These are phyloP conservation scores for Hanseniaspora thailandica DNA, from an alignment of 805 yeast species.

Conservation along the genomic window DNA sequence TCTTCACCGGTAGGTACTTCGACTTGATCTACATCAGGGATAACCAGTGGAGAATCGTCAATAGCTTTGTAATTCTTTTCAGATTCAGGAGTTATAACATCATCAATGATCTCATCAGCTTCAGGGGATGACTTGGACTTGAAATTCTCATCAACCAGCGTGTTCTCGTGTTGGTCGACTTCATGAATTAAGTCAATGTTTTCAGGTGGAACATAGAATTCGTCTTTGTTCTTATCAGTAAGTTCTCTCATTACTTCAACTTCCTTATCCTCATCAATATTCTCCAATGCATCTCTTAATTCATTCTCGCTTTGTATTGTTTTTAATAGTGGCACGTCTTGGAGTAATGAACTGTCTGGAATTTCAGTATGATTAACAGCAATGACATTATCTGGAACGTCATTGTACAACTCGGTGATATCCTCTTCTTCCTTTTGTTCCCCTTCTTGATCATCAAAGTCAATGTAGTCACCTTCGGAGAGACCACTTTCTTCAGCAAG, in stretches of 20 bases:
- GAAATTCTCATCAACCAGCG: neutral
- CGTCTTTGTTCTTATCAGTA: neutral
- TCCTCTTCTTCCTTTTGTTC: neutral
- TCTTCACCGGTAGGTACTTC: neutral
- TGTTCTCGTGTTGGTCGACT: neutral
- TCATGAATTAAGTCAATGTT: neutral
- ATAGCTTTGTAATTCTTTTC: neutral
- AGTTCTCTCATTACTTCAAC: neutral
- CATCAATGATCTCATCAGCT: neutral
- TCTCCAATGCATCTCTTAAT: constrained; percentile 6
- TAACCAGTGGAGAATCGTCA: neutral
- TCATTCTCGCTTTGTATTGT: constrained; percentile 10
- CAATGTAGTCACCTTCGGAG: neutral
- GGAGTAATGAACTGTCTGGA: neutral
- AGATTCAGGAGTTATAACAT: constrained; percentile 1
- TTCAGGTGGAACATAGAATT: neutral
- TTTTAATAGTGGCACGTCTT: constrained; percentile 9
- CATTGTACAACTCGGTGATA: constrained; percentile 10
- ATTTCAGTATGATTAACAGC: neutral
- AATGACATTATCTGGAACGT: constrained; percentile 3
- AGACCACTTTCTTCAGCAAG: neutral
- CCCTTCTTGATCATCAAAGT: neutral
- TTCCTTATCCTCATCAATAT: constrained; percentile 8
- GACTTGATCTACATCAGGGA: neutral
- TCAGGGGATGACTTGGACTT: neutral